Conservation (phyloP, 768 basidiomycete species). For the Lactifluus volemus region DNA sequence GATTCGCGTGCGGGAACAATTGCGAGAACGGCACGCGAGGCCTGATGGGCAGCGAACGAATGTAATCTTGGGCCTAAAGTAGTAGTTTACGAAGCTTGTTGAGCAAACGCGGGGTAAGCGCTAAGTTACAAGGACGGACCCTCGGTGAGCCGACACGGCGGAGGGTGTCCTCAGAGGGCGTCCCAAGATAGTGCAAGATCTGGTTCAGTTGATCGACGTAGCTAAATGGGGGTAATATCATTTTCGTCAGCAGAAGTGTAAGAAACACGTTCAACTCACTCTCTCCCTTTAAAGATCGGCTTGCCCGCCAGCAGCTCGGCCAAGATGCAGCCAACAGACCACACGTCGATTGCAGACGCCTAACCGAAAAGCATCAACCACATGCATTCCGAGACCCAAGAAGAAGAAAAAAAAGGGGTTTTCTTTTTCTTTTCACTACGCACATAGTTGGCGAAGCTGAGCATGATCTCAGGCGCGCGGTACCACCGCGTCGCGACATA, state of each 20-base stretch:
- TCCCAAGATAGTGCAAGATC: constrained; percentile 96
- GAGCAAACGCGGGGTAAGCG: neutral
- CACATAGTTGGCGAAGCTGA: constrained; percentile 93
- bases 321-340: constrained; percentile 94
- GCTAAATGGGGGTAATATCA: constrained; percentile 30
- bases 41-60: constrained; percentile 95
- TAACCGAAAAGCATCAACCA: constrained; percentile 22
- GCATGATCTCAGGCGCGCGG: constrained; percentile 97
- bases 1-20: constrained; percentile 90
- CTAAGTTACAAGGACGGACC: constrained; percentile 35
- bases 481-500: constrained; percentile 99
- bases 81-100: neutral
- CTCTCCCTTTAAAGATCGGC: constrained; percentile 94
- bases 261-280: constrained; percentile 43
- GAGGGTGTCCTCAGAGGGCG: constrained; percentile 93
- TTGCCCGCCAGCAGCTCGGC: constrained; percentile 90
- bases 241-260: neutral
- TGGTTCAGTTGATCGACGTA: constrained; percentile 86
- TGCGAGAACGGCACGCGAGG: constrained; percentile 88
- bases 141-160: constrained; percentile 93
- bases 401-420: neutral
- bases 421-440: constrained; percentile 24
- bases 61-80: constrained; percentile 88
- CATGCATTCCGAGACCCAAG: neutral
- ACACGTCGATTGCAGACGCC: constrained; percentile 90